Conservation (phyloP, 2,329 filamentous ascomycete genomes). For the Monosporascus sp. region DNA sequence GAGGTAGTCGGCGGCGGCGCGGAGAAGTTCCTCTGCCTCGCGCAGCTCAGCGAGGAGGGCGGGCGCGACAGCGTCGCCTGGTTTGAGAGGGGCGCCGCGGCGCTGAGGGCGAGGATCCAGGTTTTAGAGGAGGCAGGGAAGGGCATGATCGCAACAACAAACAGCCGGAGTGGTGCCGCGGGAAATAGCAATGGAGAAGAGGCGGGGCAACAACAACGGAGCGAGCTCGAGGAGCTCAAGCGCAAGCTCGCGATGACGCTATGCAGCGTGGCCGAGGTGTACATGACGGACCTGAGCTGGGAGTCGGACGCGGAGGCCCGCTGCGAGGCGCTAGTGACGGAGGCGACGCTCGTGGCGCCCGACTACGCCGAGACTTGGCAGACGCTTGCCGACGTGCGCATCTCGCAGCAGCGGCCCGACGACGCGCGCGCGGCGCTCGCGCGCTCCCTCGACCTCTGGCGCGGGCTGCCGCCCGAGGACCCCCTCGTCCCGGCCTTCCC, state of each 20-base stretch:
- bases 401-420: conserved; percentile 75
- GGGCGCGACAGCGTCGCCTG: conserved; percentile 61
- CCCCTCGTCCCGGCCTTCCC: conserved; percentile 78
- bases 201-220: conserved; percentile 19
- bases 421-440: conserved; percentile 77
- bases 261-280: conserved; percentile 91
- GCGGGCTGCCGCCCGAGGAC: conserved; percentile 68
- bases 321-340: conserved; percentile 85
- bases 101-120: conserved; percentile 68
- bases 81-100: conserved; percentile 67
- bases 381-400: conserved; percentile 87
- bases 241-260: conserved; percentile 83
- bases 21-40: conserved; percentile 93
- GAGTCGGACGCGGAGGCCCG: conserved; percentile 83
- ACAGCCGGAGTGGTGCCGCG: not conserved
- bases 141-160: not conserved
- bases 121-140: conserved; percentile 48
- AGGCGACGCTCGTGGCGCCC: conserved; percentile 82
- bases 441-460: conserved; percentile 80
- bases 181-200: conserved; percentile 7
- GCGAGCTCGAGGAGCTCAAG: conserved; percentile 61
- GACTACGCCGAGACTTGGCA: conserved; percentile 85
- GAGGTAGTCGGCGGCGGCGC: conserved; percentile 74
- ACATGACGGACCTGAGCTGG: conserved; percentile 97
- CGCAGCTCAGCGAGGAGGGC: conserved; percentile 75